Conservation (phyloP, 768 basidiomycete genomes). For the Hygrocybe punicea region DNA sequence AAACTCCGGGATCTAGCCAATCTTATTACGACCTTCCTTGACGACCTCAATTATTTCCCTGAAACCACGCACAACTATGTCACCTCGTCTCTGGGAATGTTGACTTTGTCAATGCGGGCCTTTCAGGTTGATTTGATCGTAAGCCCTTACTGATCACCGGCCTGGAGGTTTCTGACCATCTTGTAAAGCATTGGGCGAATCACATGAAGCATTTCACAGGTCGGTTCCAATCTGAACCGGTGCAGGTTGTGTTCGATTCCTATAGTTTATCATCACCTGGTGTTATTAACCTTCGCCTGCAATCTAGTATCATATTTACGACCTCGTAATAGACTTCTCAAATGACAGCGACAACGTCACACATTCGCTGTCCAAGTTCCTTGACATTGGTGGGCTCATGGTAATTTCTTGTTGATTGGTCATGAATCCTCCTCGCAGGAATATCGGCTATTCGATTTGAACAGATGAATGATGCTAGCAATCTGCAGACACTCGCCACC, state of each 20-base stretch:
- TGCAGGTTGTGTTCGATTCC: background rate
- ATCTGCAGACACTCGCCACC: slow-evolving; percentile 69
- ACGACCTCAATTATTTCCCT: slow-evolving; percentile 73
- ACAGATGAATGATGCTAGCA: slow-evolving; percentile 67
- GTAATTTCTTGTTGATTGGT: background rate
- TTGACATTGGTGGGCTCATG: slow-evolving; percentile 59
- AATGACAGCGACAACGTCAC: slow-evolving; percentile 70
- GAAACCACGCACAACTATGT: slow-evolving; percentile 73
- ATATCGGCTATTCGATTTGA: slow-evolving; percentile 75
- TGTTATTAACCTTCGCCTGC: slow-evolving; percentile 64
- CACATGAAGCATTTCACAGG: slow-evolving; percentile 64
- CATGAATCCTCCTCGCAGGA: slow-evolving; percentile 36
- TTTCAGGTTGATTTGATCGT: slow-evolving; percentile 72
- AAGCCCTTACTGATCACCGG: slow-evolving; percentile 9
- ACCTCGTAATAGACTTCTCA: slow-evolving; percentile 69
- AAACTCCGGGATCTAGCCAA: slow-evolving; percentile 60
- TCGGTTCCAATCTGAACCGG: slow-evolving; percentile 22
- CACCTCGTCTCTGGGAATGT: background rate
- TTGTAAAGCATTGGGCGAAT: slow-evolving; percentile 65
- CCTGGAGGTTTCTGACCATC: background rate
- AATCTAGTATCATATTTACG: slow-evolving; percentile 71
- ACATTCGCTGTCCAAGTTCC: slow-evolving; percentile 65
- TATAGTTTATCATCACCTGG: slow-evolving; percentile 55
- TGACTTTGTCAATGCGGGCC: slow-evolving; percentile 58
- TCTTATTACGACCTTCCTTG: slow-evolving; percentile 66